Conservation (phyloP, 805 yeast genomes). For the Starmerella sirachaensis region DNA sequence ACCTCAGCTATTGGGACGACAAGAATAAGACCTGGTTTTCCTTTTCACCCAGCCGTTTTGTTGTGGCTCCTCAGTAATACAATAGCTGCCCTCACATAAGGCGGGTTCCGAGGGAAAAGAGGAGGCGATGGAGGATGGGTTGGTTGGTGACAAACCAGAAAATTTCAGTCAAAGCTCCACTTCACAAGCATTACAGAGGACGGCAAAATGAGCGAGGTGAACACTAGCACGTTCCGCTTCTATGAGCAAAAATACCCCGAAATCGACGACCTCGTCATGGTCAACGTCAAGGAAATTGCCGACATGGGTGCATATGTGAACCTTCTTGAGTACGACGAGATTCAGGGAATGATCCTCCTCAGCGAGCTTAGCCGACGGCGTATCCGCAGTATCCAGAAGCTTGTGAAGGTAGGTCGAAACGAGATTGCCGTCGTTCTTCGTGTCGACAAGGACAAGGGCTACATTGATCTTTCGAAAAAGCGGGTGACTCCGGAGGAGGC, state of each 20-base stretch:
- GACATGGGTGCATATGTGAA: conserved; percentile 98
- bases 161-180: conserved; percentile 3
- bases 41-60: too few relatives aligned
- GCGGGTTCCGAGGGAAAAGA: not conserved
- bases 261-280: conserved; percentile 98
- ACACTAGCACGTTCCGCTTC: conserved; percentile 75
- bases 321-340: conserved; percentile 89
- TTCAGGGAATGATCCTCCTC: conserved; percentile 95
- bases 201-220: conserved; percentile 23
- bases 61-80: too few relatives aligned
- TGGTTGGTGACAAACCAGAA: conserved; percentile 6
- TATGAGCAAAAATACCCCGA: conserved; percentile 98
- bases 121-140: conserved; percentile 1
- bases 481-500: conserved; percentile 97
- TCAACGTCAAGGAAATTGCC: conserved; percentile 79
- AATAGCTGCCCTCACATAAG: too few relatives aligned
- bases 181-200: not conserved
- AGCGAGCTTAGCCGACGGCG: conserved; percentile 97
- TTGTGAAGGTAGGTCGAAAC: conserved; percentile 95
- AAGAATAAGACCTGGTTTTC: too few relatives aligned
- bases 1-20: too few relatives aligned
- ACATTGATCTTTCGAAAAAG: conserved; percentile 94
- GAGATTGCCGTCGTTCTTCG: conserved; percentile 96
- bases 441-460: conserved; percentile 97
- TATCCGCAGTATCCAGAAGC: conserved; percentile 92